Evolutionary conservation across 306 rosid genomes (phyloP).

Genomic region (Cucumis sativus): DNA sequence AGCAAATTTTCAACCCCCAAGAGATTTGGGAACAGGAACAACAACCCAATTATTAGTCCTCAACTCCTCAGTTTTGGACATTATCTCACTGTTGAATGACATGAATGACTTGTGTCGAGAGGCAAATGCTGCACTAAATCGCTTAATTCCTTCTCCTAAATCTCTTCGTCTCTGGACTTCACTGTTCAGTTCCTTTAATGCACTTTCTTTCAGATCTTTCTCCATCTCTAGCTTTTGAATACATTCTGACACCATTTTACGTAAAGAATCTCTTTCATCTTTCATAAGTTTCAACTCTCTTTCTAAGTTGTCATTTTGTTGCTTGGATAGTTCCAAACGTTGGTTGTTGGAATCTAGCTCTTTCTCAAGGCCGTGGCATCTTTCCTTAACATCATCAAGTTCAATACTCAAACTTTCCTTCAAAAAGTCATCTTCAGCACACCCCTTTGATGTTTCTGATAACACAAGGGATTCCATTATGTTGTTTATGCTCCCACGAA

Average conservation of each 20-base stretch:
- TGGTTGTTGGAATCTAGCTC: constrained; percentile 27
- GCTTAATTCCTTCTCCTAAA: constrained; percentile 60
- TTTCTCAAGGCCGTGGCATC: constrained; percentile 24
- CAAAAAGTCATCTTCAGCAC: constrained; percentile 35
- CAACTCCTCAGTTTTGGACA: constrained; percentile 37
- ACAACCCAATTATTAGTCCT: constrained; percentile 31
- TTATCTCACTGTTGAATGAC: constrained; percentile 50
- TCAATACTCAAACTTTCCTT: constrained; percentile 35
- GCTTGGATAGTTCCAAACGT: constrained; percentile 42
- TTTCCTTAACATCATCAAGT: constrained; percentile 31
- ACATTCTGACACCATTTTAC: constrained; percentile 39
- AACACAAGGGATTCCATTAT: constrained; percentile 34
- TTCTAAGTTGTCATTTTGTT: constrained; percentile 47
- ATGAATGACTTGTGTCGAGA: constrained; percentile 40
- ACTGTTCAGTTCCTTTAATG: constrained; percentile 38
- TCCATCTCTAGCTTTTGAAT: constrained; percentile 35
- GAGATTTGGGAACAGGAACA: constrained; percentile 27
- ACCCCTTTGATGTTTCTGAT: constrained; percentile 55
- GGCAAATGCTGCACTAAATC: constrained; percentile 53
- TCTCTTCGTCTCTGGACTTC: constrained; percentile 65
- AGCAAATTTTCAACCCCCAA: constrained; percentile 17
- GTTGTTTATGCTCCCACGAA: constrained; percentile 39
- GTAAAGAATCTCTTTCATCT: constrained; percentile 53
- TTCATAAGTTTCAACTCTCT: constrained; percentile 40
- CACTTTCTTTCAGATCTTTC: constrained; percentile 50